Percentiles rank a stretch among this genome's conserved stretches.
Conservation (phyloP, 2,329 filamentous ascomycete species). For the Phialocephala subalpina region DNA sequence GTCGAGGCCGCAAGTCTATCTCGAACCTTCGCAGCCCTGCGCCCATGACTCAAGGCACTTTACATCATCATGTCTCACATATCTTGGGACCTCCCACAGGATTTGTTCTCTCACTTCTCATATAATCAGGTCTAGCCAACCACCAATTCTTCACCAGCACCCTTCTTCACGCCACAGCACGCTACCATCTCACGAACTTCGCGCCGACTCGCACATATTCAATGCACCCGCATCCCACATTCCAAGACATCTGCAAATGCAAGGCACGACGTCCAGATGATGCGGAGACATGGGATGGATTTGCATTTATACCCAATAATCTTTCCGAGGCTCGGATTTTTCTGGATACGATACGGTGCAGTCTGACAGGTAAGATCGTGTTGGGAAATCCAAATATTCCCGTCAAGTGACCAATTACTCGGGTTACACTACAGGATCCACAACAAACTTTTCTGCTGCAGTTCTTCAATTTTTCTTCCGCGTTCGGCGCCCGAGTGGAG, state of each 20-base stretch:
- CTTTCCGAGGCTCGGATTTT: neutral
- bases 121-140: neutral
- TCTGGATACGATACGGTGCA: neutral
- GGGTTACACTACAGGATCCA: neutral
- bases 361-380: conserved; percentile 13
- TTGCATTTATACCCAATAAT: neutral
- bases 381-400: conserved; percentile 3
- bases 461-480: neutral
- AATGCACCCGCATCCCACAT: too few species aligned
- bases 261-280: conserved; percentile 32
- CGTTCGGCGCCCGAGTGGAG: neutral
- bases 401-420: conserved; percentile 17
- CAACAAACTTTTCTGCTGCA: too few species aligned
- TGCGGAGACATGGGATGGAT: conserved; percentile 9
- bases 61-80: conserved; percentile 15
- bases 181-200: conserved; percentile 4
- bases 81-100: neutral
- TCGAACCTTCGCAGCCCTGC: neutral
- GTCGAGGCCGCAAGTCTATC: neutral
- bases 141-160: neutral
- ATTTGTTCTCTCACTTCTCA: too few species aligned
- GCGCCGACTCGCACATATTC: conserved; percentile 5
- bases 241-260: conserved; percentile 24
- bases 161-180: conserved; percentile 10
- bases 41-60: conserved; percentile 15